Base-by-base conservation (phyloP, 805 yeast genomes). In the Ogataea methylovora region DNA sequence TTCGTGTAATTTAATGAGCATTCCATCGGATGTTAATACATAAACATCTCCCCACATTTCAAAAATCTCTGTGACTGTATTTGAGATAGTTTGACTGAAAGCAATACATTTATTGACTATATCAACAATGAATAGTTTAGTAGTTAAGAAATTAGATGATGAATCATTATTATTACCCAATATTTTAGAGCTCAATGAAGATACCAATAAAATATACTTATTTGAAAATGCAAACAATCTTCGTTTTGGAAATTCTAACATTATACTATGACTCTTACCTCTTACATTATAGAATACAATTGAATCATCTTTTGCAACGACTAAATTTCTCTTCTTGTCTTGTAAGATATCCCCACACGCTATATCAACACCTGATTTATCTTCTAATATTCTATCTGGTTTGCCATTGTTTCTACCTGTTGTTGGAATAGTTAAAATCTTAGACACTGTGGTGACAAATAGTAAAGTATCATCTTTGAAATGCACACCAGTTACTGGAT, bases 401-500 rank as follows among this genome's bases (percentile, higher is more conserved):
- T 73, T 72, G 0, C 88, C 84, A 32, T 75, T 76, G 52, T 82
- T 83, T 49, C 85, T 68, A 0, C 95, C 95, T 1, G 79, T 70
- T 0, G 96, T 86, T 11, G 78, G 70, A 9, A 87, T 74, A 0
- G 87, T 71, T 31, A 86, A 54, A 1, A 87, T 69, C 43, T 71
- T 79, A 12, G 81, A 73, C 0, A 92, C 77, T 0, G 97, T 83
- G 1, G 90, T 67, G 14, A 84, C 81, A 51, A 73, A 87, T 12
- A 87, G 58, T 22, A 72, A 58, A 2, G 71, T 67, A 12, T 67
- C 67, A 32, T 73, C 69, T 33, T 67, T 67, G 44, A 88, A 73
- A 20, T 72, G 70, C 1, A 90, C 58, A 0, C 84, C 81, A 0
- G 97, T 90, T 14, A 92, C 70, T 1, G 97, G 95, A 32, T 85